phyloP scores from a whole-genome alignment of 305 asterid species.

The Solanum hybrid region DNA sequence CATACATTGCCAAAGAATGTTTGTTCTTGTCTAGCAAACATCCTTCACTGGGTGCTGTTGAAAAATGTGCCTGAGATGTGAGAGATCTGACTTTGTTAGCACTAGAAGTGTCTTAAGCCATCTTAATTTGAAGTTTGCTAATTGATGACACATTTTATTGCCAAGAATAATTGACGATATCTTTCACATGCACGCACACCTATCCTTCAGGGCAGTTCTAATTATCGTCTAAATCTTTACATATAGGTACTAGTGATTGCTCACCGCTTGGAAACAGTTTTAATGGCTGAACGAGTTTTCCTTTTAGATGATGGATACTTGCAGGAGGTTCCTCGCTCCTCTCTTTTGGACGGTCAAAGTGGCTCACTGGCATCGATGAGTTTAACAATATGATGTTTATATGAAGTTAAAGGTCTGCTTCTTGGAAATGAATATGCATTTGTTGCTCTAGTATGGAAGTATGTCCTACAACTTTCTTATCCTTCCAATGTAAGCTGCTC shows the following conservation, averaged over 20 bases:
- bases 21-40: not conserved
- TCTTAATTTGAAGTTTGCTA: not conserved
- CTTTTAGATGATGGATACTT: slow-evolving; percentile 47
- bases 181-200: not conserved
- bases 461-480: not conserved
- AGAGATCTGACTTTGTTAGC: not conserved
- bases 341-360: slow-evolving; percentile 31
- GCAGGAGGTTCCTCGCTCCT: slow-evolving; percentile 55
- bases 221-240: not conserved
- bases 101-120: not conserved
- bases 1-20: not conserved
- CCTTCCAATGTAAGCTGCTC: not conserved
- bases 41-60: not conserved
- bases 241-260: slow-evolving; percentile 80
- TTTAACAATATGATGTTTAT: slow-evolving; percentile 20
- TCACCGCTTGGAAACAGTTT: slow-evolving; percentile 72
- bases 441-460: not conserved
- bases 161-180: not conserved
- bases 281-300: slow-evolving; percentile 69
- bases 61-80: not conserved
- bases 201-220: not conserved
- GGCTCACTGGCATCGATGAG: slow-evolving; percentile 18
- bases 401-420: not conserved
- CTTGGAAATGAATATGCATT: not conserved
- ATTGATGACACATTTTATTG: not conserved